These are phyloP conservation scores for Aspergillus unguis DNA, from an alignment of 2,329 filamentous ascomycete species.

Conservation along the genomic window DNA sequence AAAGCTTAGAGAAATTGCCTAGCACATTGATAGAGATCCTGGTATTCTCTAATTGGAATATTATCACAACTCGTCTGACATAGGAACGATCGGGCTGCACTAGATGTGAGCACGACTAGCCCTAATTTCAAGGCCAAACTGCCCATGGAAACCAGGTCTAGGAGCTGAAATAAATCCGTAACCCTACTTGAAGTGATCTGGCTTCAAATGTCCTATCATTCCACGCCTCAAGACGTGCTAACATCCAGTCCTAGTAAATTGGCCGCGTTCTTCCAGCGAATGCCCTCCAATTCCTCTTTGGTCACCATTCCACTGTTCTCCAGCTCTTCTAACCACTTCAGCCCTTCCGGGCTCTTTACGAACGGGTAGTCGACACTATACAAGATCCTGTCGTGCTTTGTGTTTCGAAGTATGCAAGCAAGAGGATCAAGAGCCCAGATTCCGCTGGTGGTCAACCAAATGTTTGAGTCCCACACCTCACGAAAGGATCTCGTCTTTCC, in stretches of 20 bases:
- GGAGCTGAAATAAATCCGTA: not conserved
- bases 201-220: no score
- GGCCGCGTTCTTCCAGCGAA: conserved; percentile 1
- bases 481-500: not conserved
- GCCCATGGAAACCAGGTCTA: no score
- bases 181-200: no score
- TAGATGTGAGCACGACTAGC: no score
- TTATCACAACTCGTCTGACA: no score
- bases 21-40: no score
- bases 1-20: no score
- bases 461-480: not conserved
- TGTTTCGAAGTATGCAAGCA: not conserved
- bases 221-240: no score
- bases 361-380: not conserved
- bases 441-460: not conserved
- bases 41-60: no score
- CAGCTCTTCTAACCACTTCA: not conserved
- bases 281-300: not conserved
- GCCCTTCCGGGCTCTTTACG: not conserved
- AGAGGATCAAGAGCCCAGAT: not conserved
- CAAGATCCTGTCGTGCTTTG: not conserved
- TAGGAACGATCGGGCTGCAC: no score
- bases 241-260: not conserved
- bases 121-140: no score
- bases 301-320: not conserved